Percentiles rank a stretch among this genome's conserved stretches.
phyloP scores from a whole-genome alignment of 192 early-diverging fungal species.

The Umbelopsis isabellina region DNA sequence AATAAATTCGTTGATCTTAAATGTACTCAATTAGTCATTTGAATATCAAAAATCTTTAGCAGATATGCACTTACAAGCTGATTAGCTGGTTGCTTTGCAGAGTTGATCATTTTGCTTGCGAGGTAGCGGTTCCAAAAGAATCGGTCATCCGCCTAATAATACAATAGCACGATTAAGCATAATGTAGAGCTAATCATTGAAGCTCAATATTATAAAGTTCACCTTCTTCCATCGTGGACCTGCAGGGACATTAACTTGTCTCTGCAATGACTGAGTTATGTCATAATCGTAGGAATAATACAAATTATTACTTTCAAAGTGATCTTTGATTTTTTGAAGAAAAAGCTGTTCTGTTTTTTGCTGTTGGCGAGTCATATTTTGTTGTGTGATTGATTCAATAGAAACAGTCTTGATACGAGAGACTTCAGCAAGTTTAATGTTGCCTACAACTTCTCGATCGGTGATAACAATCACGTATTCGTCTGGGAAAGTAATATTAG shows the following conservation, averaged over 20 bases:
- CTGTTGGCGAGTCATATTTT: neutral
- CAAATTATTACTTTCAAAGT: neutral
- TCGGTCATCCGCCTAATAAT: neutral
- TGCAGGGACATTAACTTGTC: neutral
- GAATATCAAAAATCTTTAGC: neutral
- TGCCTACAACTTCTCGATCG: constrained; percentile 61
- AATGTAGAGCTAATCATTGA: neutral
- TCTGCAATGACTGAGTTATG: constrained; percentile 1
- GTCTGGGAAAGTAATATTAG: neutral
- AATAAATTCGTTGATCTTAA: constrained; percentile 76
- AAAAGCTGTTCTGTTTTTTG: neutral
- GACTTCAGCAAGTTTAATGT: constrained; percentile 61
- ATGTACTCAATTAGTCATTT: neutral
- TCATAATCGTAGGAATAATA: constrained; percentile 13
- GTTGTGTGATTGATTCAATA: constrained; percentile 1
- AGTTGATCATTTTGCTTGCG: neutral
- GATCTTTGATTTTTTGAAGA: constrained; percentile 1
- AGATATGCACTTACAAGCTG: neutral
- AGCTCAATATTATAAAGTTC: neutral
- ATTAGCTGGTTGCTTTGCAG: neutral
- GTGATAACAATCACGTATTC: constrained; percentile 75
- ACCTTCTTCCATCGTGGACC: constrained; percentile 8
- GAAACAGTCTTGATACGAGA: constrained; percentile 39
- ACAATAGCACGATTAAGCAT: neutral
- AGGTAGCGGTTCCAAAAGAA: constrained; percentile 12